phyloP scores from a whole-genome alignment of 176 grass and related monocot genomes.

The Aegilops longissima region DNA sequence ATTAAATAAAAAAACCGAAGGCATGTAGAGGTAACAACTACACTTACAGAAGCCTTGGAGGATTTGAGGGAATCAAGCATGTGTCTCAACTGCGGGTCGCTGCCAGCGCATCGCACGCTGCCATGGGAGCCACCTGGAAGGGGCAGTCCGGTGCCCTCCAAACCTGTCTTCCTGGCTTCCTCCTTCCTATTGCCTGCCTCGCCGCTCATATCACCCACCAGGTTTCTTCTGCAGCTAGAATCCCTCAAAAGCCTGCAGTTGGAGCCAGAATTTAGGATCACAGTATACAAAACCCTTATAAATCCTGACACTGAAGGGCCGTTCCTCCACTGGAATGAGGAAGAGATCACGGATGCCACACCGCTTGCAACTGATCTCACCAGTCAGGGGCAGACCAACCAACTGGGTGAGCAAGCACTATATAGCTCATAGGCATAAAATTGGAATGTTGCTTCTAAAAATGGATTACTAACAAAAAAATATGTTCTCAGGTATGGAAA shows the following conservation, averaged over 20 bases:
- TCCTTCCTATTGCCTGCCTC: constrained; percentile 18
- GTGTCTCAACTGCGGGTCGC: constrained; percentile 59
- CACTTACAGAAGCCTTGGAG: constrained; percentile 68
- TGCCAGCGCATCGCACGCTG: constrained; percentile 46
- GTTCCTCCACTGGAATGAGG: too few species aligned
- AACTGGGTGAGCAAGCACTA: too few species aligned
- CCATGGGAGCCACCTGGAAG: constrained; percentile 39
- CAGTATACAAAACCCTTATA: neutral
- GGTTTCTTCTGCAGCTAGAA: neutral
- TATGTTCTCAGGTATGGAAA: too few species aligned
- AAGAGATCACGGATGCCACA: too few species aligned
- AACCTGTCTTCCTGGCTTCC: constrained; percentile 31
- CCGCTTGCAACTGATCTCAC: too few species aligned
- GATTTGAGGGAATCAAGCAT: constrained; percentile 59
- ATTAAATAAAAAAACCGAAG: neutral
- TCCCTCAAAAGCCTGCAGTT: neutral
- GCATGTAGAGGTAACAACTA: neutral
- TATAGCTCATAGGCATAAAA: too few species aligned
- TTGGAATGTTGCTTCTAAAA: too few species aligned
- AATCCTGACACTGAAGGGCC: neutral
- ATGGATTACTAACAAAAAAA: too few species aligned
- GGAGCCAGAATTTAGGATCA: neutral
- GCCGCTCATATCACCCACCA: neutral
- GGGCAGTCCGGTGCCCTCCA: constrained; percentile 33
- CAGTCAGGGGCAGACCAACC: too few species aligned